Evolutionary conservation across 1,284 basidiomycete genomes (phyloP), one percentile per base, ranked within the genome.

Genomic region (Pseudozyma thailandica): DNA sequence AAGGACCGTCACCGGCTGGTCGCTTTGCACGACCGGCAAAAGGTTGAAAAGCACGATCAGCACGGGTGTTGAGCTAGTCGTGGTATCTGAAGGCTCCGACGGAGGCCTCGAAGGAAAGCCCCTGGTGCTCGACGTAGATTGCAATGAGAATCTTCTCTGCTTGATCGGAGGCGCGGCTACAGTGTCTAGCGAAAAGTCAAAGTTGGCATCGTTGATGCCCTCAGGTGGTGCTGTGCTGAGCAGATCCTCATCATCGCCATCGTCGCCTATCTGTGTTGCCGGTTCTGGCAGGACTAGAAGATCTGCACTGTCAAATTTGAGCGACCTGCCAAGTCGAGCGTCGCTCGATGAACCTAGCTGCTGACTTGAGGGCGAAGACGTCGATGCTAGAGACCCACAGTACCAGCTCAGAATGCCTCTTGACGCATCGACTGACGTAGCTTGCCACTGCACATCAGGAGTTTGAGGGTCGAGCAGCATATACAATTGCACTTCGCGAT

Each of bases 111-210:
- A 60, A 1, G 63, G 39, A 28, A 38, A 18, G n/a, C 25, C 20
- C 23, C 39, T 55, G 15, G 30, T 39, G 33, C 64, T 68, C 15
- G 21, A 25, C 3, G 66, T 41, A n/a, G 66, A 70, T 23, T 62
- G 60, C n/a, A 70, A 30, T 23, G 66, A 62, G 60, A 70, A 70
- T 31, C 66, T 45, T n/a, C 66, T 28, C n/a, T 45, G 50, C 49
- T 70, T 62, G 20, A n/a, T 16, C 15, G 51, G 30, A 13, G 59
- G 20, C 8, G 44, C 43, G 12, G 51, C 55, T 9, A 39, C 48
- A 10, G 46, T 50, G 44, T 73, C 71, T 26, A 73, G 47, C 1
- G 71, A 73, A 38, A 63, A 63, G 41, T 73, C 71, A 9, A 70
- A 54, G 27, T 59, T 38, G 23, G 49, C 33, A 37, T 73, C 57